These are phyloP conservation scores for Elsinoe arachidis DNA, from an alignment of 2,329 filamentous ascomycete genomes.

Conservation along the genomic window DNA sequence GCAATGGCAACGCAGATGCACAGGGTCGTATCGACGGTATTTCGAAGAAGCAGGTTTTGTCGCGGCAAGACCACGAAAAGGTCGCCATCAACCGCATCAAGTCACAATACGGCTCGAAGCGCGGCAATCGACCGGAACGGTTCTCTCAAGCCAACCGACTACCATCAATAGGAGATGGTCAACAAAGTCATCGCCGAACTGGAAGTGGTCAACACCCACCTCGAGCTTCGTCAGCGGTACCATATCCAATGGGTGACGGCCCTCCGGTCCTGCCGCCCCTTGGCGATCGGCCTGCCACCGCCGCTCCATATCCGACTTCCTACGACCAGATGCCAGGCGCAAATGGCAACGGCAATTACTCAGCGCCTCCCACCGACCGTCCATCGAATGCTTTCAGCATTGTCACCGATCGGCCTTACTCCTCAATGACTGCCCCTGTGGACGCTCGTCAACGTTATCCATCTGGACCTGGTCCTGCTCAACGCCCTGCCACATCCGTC, in stretches of 20 bases:
- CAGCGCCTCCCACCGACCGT: constrained; percentile 35
- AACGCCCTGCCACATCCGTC: constrained; percentile 6
- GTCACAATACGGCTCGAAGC: constrained; percentile 44
- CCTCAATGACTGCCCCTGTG: constrained; percentile 19
- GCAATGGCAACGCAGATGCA: constrained; percentile 88
- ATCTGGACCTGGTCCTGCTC: not conserved
- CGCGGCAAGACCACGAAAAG: constrained; percentile 85
- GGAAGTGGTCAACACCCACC: constrained; percentile 3
- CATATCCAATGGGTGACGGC: constrained; percentile 28
- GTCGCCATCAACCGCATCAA: constrained; percentile 81
- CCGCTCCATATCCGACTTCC: constrained; percentile 62
- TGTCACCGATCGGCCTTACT: constrained; percentile 33
- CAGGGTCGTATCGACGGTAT: constrained; percentile 73
- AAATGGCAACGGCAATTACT: not conserved
- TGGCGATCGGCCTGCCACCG: constrained; percentile 39
- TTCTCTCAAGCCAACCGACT: constrained; percentile 32
- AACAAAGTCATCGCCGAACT: not conserved
- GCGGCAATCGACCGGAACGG: constrained; percentile 38
- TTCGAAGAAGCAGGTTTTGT: constrained; percentile 65
- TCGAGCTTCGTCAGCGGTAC: constrained; percentile 28
- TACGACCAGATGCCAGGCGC: constrained; percentile 1
- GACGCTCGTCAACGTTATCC: constrained; percentile 15
- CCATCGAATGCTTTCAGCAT: constrained; percentile 44
- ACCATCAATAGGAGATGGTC: constrained; percentile 30
- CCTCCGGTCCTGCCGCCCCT: constrained; percentile 22